Conservation (phyloP, 1,284 basidiomycete genomes). For the Amylostereum chailletii region DNA sequence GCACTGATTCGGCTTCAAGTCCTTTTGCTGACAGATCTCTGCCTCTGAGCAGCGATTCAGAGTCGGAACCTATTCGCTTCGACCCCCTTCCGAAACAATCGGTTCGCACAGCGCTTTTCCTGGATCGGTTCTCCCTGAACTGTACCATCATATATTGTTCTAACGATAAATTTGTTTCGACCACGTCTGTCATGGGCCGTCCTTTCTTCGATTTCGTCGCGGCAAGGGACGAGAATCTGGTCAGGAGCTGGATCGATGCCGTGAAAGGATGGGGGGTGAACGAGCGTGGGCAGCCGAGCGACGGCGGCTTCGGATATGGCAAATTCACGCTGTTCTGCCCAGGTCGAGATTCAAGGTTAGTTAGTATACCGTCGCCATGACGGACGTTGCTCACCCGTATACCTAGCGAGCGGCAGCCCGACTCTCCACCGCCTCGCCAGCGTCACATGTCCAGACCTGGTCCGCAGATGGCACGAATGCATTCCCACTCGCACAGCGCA, state of each 20-base stretch:
- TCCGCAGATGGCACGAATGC: not conserved
- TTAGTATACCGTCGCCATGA: not conserved
- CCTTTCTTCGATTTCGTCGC: conserved; percentile 68
- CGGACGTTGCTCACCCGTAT: not conserved
- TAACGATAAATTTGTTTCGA: conserved; percentile 56
- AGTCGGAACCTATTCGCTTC: conserved; percentile 31
- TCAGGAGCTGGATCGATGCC: conserved; percentile 61
- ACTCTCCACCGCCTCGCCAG: conserved; percentile 5
- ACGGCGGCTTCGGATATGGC: conserved; percentile 74
- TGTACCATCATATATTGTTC: conserved; percentile 62
- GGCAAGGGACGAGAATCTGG: conserved; percentile 48
- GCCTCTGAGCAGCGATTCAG: conserved; percentile 8
- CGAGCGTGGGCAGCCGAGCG: conserved; percentile 68
- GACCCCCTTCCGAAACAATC: conserved; percentile 55
- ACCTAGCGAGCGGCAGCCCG: conserved; percentile 17
- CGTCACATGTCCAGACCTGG: conserved; percentile 10
- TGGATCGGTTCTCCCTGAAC: conserved; percentile 59
- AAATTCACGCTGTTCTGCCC: conserved; percentile 46
- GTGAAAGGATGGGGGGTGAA: conserved; percentile 76
- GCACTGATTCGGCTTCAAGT: too few relatives aligned
- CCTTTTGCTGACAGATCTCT: not conserved
- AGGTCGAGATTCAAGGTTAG: conserved; percentile 53
- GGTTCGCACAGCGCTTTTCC: conserved; percentile 61
- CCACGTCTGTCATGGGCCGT: conserved; percentile 48
- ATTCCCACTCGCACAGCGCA: conserved; percentile 2